phyloP scores from a whole-genome alignment of 345 rosid species.

The Physaria fendleri region DNA sequence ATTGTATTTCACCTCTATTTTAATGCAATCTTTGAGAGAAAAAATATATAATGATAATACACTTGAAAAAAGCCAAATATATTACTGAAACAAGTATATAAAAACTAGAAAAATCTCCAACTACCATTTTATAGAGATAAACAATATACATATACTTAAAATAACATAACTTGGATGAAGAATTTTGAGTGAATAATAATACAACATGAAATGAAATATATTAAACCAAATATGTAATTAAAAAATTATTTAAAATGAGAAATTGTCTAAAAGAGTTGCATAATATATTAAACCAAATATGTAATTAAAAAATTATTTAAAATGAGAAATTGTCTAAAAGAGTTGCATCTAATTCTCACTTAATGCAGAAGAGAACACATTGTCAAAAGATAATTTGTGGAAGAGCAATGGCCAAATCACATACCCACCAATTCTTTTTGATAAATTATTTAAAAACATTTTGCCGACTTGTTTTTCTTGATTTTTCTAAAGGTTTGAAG shows the following conservation, averaged over 20 bases:
- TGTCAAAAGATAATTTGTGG: conserved; percentile 20
- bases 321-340: conserved; percentile 14
- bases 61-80: too few relatives aligned
- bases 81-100: too few relatives aligned
- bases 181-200: not conserved
- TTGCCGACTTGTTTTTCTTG: conserved; percentile 28
- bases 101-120: too few relatives aligned
- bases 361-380: conserved; percentile 4
- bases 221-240: not conserved
- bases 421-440: not conserved
- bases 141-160: too few relatives aligned
- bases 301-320: not conserved
- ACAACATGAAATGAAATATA: conserved; percentile 8
- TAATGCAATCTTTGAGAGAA: too few relatives aligned
- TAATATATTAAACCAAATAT: not conserved
- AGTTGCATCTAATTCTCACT: conserved; percentile 19
- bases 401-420: conserved; percentile 17
- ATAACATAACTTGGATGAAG: too few relatives aligned
- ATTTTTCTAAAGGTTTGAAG: conserved; percentile 1
- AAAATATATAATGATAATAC: too few relatives aligned
- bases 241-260: not conserved
- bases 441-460: conserved; percentile 11
- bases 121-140: too few relatives aligned
- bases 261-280: conserved; percentile 18
- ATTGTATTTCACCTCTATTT: too few relatives aligned